Percentiles rank a stretch among this genome's conserved stretches.
Evolutionary conservation across 495 filamentous ascomycete species (phyloP).

Genomic region (Aspergillus incahuasiensis): DNA sequence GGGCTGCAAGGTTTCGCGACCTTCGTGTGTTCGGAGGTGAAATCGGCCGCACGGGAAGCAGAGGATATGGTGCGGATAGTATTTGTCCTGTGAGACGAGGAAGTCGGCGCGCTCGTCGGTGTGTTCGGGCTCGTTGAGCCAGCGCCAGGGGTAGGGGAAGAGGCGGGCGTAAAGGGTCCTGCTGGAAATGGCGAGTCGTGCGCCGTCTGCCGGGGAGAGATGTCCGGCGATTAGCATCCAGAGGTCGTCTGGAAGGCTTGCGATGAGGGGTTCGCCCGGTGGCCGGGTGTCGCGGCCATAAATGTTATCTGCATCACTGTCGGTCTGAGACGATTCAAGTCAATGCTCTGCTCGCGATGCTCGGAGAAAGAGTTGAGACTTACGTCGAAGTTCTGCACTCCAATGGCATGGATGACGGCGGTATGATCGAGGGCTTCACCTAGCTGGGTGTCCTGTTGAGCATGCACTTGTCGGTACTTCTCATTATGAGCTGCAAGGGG

Average conservation of each 20-base stretch:
- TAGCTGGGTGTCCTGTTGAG: constrained; percentile 40
- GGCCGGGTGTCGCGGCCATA: constrained; percentile 22
- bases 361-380: neutral
- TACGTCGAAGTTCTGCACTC: constrained; percentile 33
- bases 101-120: constrained; percentile 39
- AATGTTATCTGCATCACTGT: constrained; percentile 15
- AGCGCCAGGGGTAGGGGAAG: constrained; percentile 33
- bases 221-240: constrained; percentile 41
- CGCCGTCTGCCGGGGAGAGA: constrained; percentile 40
- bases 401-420: constrained; percentile 43
- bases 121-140: constrained; percentile 36
- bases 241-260: constrained; percentile 36
- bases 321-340: neutral
- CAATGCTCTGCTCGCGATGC: neutral
- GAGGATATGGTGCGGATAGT: constrained; percentile 48
- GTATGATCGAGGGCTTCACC: constrained; percentile 48
- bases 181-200: constrained; percentile 44
- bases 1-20: constrained; percentile 46
- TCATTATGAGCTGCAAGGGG: constrained; percentile 35
- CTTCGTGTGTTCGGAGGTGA: constrained; percentile 46
- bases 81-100: constrained; percentile 40
- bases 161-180: constrained; percentile 42
- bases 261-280: constrained; percentile 42
- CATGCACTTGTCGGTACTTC: constrained; percentile 33
- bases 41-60: constrained; percentile 52